Base-by-base conservation (phyloP, 176 grass and related monocot genomes). In the Poa annua region DNA sequence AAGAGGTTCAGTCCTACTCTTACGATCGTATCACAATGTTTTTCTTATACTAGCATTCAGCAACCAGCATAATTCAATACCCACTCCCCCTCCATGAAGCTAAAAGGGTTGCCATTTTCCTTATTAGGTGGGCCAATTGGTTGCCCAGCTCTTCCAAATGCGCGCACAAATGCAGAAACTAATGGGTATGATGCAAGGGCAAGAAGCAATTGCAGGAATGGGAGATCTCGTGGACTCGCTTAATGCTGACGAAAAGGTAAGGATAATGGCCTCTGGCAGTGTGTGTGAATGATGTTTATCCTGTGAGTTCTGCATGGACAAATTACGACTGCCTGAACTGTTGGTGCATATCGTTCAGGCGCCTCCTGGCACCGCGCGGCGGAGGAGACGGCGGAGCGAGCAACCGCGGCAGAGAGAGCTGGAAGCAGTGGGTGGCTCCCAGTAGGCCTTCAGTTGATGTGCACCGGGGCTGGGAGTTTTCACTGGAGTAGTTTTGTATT, bases 111-210 rank as follows among this genome's bases (percentile, higher is more conserved):
- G 14, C 8, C 66, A 44, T 56, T 81, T 67, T 66, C 54, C 13
- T 78, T 60, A 50, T 88, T 12, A 97, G 95, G 95, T 94, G 71
- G 88, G 95, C 80, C 95, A 97, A 88, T 77, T 97, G 81, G 90
- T 98, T 41, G 92, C 92, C 42, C 92, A 94, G 75, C 84, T 97
- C 35, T 97, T 97, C 80, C 85, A 94, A 86, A 92, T 97, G 95
- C 88, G 95, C 11, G 84, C 86, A 24, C 75, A 87, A 32, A 97
- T 97, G 95, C 91, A 69, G 82, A 89, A 89, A 33, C 35, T 89
- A 60, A 89, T 89, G 87, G 69, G 82, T 33, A 80, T 85, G 70
- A 74, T 89, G 70, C 82, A 84, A 75, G 87, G 87, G 39, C 76
- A 89, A 85, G 87, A 89, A 52, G 68, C 84, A 49, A 65, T 89